A percentile compares a stretch with the other conserved stretches of the same genome.
Conservation (phyloP, 2,329 filamentous ascomycete species). For the Fusarium siculi region DNA sequence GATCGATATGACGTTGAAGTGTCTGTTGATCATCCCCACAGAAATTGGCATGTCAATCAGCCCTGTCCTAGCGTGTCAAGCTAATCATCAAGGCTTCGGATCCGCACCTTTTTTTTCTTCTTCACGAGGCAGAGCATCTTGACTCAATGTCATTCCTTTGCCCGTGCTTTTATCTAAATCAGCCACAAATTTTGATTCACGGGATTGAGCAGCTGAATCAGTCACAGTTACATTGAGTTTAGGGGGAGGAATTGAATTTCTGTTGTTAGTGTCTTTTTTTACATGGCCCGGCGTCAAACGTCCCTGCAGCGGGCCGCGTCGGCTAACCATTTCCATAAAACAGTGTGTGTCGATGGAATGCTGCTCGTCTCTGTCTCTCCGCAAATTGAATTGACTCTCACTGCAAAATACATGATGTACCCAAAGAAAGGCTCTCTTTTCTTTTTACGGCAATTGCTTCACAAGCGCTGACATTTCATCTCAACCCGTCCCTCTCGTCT, state of each 20-base stretch:
- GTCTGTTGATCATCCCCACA: not conserved
- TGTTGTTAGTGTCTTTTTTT: not conserved
- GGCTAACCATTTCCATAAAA: constrained; percentile 32
- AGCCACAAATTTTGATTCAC: not conserved
- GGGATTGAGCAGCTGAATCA: not conserved
- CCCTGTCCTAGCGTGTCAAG: constrained; percentile 9
- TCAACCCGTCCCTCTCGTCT: too few species aligned
- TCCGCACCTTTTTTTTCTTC: not conserved
- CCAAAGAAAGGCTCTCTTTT: not conserved
- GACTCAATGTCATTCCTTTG: constrained; percentile 2
- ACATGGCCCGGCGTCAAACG: constrained; percentile 25
- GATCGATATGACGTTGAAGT: constrained; percentile 1
- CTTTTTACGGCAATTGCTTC: not conserved
- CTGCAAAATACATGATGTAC: not conserved
- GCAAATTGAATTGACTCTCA: not conserved
- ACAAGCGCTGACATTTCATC: not conserved
- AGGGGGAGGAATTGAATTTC: not conserved
- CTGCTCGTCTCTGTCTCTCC: not conserved
- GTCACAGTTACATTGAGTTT: not conserved
- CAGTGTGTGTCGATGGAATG: not conserved
- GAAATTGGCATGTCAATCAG: not conserved
- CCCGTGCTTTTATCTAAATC: not conserved
- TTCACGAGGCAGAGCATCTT: not conserved
- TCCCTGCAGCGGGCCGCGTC: constrained; percentile 40
- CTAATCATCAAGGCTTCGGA: constrained; percentile 1